phyloP scores from a whole-genome alignment of 164 flowering plant species.

The Tetracentron sinense region DNA sequence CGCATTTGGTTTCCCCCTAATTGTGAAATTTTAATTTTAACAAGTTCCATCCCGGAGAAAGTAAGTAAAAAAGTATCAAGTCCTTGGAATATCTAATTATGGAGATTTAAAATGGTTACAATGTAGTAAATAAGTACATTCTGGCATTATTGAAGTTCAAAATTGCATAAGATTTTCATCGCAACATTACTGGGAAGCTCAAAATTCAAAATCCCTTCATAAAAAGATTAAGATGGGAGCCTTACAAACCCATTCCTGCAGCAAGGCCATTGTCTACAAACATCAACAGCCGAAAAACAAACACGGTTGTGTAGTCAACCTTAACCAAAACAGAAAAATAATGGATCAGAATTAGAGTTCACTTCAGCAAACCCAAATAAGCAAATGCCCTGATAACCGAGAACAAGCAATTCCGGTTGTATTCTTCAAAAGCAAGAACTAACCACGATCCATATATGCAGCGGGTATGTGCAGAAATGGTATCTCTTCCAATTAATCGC shows the following conservation, averaged over 20 bases:
- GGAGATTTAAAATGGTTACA: too few relatives aligned
- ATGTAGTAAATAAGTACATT: too few relatives aligned
- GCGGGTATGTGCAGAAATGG: conserved; percentile 72
- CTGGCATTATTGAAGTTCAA: too few relatives aligned
- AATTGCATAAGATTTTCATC: neutral
- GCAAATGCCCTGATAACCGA: too few relatives aligned
- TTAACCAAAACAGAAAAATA: conserved; percentile 21
- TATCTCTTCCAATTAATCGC: conserved; percentile 82
- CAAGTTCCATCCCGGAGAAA: too few relatives aligned
- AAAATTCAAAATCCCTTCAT: neutral
- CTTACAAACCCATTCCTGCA: conserved; percentile 99
- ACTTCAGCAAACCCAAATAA: too few relatives aligned
- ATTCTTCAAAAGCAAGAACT: conserved; percentile 14
- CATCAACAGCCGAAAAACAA: conserved; percentile 91
- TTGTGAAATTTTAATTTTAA: too few relatives aligned
- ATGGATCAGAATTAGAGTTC: too few relatives aligned
- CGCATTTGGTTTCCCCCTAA: too few relatives aligned
- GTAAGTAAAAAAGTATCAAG: too few relatives aligned
- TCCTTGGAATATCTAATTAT: too few relatives aligned
- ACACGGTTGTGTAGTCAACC: conserved; percentile 93
- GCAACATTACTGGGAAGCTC: neutral
- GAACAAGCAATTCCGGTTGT: neutral
- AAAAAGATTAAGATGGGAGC: conserved; percentile 6
- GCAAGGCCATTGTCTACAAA: conserved; percentile 93
- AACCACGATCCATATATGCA: conserved; percentile 99